phyloP scores from a whole-genome alignment of 148 eudicot genomes.

The Vaccinium corymbosum region DNA sequence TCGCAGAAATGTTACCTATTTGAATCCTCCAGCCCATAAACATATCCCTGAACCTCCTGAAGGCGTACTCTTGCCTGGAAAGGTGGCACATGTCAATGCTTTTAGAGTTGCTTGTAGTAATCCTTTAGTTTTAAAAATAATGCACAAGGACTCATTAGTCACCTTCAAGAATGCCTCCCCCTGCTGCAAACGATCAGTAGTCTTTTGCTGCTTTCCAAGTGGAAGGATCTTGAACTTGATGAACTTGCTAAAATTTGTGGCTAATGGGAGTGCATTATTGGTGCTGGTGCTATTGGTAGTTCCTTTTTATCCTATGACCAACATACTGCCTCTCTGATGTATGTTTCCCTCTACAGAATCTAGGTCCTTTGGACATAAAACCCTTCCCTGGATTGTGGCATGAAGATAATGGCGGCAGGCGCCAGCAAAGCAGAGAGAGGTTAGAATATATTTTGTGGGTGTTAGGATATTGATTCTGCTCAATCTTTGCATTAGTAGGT shows the following conservation, averaged over 20 bases:
- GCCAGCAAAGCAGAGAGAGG: slow-evolving; percentile 60
- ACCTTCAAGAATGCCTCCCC: not conserved
- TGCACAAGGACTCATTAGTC: not conserved
- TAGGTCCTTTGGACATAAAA: slow-evolving; percentile 68
- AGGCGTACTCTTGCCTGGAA: slow-evolving; percentile 67
- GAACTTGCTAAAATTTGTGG: not conserved
- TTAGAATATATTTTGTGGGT: slow-evolving; percentile 20
- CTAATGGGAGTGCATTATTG: slow-evolving; percentile 4
- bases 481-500: not conserved
- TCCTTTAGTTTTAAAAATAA: not conserved
- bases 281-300: not conserved
- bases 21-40: slow-evolving; percentile 66
- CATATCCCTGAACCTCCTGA: slow-evolving; percentile 72
- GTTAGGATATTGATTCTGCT: slow-evolving; percentile 5
- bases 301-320: not conserved
- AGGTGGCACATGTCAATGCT: slow-evolving; percentile 38
- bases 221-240: not conserved
- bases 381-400: slow-evolving; percentile 90
- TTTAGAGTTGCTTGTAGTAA: slow-evolving; percentile 7
- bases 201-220: slow-evolving; percentile 5
- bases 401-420: slow-evolving; percentile 68
- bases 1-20: slow-evolving; percentile 71
- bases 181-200: not conserved
- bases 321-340: not conserved
- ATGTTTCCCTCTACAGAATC: slow-evolving; percentile 38